A percentile compares a stretch with the other conserved stretches of the same genome.
phyloP scores from a whole-genome alignment of 2,329 filamentous ascomycete species.

The Davidsoniella neocaledoniae region DNA sequence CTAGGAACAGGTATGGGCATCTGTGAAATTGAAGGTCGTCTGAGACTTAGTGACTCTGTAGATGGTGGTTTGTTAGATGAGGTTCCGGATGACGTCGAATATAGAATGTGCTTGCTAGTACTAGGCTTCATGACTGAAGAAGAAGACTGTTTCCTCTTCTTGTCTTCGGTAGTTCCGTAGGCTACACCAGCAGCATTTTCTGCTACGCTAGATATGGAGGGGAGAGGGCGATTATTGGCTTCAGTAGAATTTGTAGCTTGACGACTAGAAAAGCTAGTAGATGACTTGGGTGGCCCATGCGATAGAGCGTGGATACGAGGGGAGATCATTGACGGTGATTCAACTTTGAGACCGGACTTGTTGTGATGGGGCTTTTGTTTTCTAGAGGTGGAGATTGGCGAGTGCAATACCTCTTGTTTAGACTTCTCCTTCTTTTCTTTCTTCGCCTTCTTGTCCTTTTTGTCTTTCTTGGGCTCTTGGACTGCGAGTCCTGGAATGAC shows the following conservation, averaged over 20 bases:
- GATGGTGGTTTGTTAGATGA: slow-evolving; percentile 1
- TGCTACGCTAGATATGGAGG: neutral
- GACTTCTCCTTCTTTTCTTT: slow-evolving; percentile 6
- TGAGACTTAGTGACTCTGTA: slow-evolving; percentile 1
- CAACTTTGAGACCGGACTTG: too few relatives aligned
- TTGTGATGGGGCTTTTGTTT: too few relatives aligned
- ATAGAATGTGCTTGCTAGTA: neutral
- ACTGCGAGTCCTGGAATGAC: neutral
- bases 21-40: neutral
- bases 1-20: neutral
- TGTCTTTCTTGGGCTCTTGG: slow-evolving; percentile 9
- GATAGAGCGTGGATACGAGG: neutral
- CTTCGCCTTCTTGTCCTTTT: slow-evolving; percentile 6
- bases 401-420: slow-evolving; percentile 9
- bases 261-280: too few relatives aligned
- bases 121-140: neutral
- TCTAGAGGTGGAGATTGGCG: too few relatives aligned
- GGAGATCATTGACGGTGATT: too few relatives aligned
- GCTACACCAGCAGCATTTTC: neutral
- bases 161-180: neutral
- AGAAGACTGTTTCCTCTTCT: neutral
- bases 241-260: too few relatives aligned
- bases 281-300: neutral
- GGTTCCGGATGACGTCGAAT: neutral
- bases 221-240: neutral